Conservation (phyloP, 1,284 basidiomycete species). For the Coniferiporia weirii region DNA sequence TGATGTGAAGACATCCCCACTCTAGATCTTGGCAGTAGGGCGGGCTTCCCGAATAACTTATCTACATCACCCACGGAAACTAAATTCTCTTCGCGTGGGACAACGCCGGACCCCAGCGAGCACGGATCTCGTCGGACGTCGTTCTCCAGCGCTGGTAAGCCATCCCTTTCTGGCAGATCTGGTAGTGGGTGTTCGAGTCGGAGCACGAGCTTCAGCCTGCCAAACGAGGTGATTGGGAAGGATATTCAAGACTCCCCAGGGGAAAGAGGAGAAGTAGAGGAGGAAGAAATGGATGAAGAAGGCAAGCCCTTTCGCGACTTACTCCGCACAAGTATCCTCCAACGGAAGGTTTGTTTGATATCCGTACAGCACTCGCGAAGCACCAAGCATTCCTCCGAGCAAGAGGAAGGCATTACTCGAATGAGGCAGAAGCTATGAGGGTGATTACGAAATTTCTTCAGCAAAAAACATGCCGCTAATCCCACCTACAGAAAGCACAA, state of each 20-base stretch:
- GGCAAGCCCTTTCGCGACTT: slow-evolving; percentile 40
- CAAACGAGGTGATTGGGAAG: slow-evolving; percentile 52
- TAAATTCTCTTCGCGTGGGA: slow-evolving; percentile 14
- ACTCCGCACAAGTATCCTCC: neutral
- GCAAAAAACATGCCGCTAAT: neutral
- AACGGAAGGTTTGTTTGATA: neutral
- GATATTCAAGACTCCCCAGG: slow-evolving; percentile 43
- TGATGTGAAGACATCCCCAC: slow-evolving; percentile 56
- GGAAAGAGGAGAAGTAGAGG: slow-evolving; percentile 60
- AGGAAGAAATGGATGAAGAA: slow-evolving; percentile 84
- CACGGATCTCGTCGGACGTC: slow-evolving; percentile 78
- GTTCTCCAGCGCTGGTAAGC: slow-evolving; percentile 57
- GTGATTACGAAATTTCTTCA: slow-evolving; percentile 32
- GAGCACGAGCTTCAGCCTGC: slow-evolving; percentile 79
- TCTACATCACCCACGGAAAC: slow-evolving; percentile 10
- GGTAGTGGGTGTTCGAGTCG: slow-evolving; percentile 65
- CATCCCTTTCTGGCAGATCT: slow-evolving; percentile 45
- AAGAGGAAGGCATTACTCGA: slow-evolving; percentile 82
- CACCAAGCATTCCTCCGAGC: slow-evolving; percentile 81
- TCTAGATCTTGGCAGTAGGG: slow-evolving; percentile 45
- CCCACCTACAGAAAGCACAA: slow-evolving; percentile 49
- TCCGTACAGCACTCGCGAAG: slow-evolving; percentile 61
- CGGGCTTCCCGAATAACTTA: slow-evolving; percentile 21
- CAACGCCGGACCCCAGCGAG: slow-evolving; percentile 37
- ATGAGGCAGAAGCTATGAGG: slow-evolving; percentile 92